Evolutionary conservation across 208 protist genomes (phyloP).

Genomic region (Leishmania tropica): DNA sequence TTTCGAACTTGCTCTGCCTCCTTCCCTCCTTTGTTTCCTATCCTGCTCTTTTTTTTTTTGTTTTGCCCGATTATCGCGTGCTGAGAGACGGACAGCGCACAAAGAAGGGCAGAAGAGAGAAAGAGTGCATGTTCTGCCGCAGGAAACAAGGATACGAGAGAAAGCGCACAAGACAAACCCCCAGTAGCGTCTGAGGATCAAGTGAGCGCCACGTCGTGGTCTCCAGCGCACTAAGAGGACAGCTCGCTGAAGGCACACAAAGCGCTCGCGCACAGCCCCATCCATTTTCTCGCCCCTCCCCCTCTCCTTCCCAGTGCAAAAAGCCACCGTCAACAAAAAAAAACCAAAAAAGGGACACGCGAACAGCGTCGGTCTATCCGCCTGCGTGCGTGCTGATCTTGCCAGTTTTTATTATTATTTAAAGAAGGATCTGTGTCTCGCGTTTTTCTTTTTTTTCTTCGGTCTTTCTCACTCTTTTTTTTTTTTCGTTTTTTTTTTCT

Average conservation of each 20-base stretch:
- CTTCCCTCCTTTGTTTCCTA: not conserved
- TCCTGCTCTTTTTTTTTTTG: not conserved
- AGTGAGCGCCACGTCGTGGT: not conserved
- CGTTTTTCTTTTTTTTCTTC: slow-evolving; percentile 1
- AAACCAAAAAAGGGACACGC: not conserved
- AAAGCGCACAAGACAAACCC: not conserved
- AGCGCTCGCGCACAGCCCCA: not conserved
- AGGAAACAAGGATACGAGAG: not conserved
- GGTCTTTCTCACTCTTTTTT: slow-evolving; percentile 11
- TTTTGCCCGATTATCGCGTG: not conserved
- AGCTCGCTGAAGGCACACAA: not conserved
- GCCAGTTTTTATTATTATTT: slow-evolving; percentile 1
- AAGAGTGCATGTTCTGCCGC: not conserved
- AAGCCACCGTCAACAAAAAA: not conserved
- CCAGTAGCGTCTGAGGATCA: not conserved
- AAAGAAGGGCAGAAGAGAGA: not conserved
- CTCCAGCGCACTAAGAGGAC: not conserved
- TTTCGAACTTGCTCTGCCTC: not conserved
- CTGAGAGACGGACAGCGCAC: not conserved
- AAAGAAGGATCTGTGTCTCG: not conserved
- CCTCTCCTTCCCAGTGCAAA: not conserved
- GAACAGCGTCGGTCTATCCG: no score
- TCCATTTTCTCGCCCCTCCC: not conserved
- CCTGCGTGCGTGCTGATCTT: not conserved
- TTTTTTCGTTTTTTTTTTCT: not conserved